Evolutionary conservation across 306 rosid species (phyloP), one percentile per base, ranked within the genome.

Genomic region (Alnus glutinosa): DNA sequence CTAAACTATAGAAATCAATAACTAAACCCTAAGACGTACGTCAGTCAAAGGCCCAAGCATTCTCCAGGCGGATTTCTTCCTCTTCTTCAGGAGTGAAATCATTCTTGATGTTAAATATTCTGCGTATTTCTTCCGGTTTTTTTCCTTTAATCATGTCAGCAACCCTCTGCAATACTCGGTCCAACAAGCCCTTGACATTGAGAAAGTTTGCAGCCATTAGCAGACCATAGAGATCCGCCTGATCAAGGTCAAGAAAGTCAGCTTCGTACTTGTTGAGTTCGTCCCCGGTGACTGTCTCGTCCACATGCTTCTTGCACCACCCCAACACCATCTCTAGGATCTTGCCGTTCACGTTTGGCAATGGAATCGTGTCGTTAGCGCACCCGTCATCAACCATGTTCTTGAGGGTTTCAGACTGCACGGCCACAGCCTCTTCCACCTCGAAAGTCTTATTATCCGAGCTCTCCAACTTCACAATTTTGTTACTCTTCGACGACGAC

Each of bases 281-380:
- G 5, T 19, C 61, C 37, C 11, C n/a, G 42, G 9, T 55, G 37
- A 36, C 2, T 47, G 52, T 55, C n/a, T 16, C 28, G 5, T 74
- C 78, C 44, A 7, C 59, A 14, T 77, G 80, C 66, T 50, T 77
- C 74, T 67, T 39, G 54, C 75, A 77, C 66, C 42, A 77, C 66
- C 37, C 64, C 9, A 78, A 13, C 3, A 78, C 48, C 55, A 5
- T 49, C 11, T 37, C 19, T 2, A 77, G 64, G 7, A n/a, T 51
- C 9, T 2, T 34, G 74, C 74, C 48, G 11, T 12, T n/a, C 12
- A 66, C 66, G 2, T 64, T 75, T 11, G 74, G 64, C 52, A 77
- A n/a, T 7, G 74, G 80, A 5, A 77, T 77, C n/a, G 5, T 4
- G 19, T 32, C 52, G 37, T 58, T 13, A 4, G 70, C 19, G 11